Evolutionary conservation across 2,329 filamentous ascomycete species (phyloP), one percentile per base, ranked within the genome.

Genomic region (Intubia oerlemansii): DNA sequence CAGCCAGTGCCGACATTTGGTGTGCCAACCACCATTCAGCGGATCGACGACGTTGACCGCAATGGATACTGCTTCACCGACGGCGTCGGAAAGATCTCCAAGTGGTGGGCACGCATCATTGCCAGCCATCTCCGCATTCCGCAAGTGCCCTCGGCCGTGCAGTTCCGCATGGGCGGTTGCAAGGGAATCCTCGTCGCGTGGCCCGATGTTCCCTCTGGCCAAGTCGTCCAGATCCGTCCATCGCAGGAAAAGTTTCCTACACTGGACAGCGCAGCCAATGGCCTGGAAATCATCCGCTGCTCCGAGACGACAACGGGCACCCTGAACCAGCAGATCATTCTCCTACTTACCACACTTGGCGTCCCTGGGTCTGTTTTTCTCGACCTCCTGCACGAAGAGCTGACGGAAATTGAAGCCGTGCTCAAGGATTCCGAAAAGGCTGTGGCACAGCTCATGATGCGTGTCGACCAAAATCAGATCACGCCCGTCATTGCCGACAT

Each of bases 11-110:
- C 57, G 17, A 62, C 68, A 11, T 66, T 71, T 14, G 61, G 59
- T 0, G 64, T 74, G 6, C 65, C 65, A 0, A 55, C 59, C 2
- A 55, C 64, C 10, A 54, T 56, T 5, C 66, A 55, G 4, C 36
- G 29, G 27, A 78, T 85, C 18, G 48, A 59, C 1, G 88, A 95
- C 38, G 63, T 95, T 13, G 55, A 69, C 33, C 59, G 61, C 3
- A 69, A 77, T 26, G 64, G 57, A 0, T 71, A 67, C 42, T 75
- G 57, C 34, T 98, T 95, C 45, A 88, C 78, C 0, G 88, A 98
- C 42, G 88, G 88, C 0, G 78, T 95, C 4, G 88, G 88, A 2
- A 90, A 81, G 44, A 80, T 98, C n/a, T 93, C 85, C 0, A 52
- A 50, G 0, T 72, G 79, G 34, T 54, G 92, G 14, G 78, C 82